Percentiles rank a stretch among this genome's conserved stretches.
These are phyloP conservation scores for Tripterygium wilfordii DNA, from an alignment of 177 flowering plant genomes.

Conservation along the genomic window DNA sequence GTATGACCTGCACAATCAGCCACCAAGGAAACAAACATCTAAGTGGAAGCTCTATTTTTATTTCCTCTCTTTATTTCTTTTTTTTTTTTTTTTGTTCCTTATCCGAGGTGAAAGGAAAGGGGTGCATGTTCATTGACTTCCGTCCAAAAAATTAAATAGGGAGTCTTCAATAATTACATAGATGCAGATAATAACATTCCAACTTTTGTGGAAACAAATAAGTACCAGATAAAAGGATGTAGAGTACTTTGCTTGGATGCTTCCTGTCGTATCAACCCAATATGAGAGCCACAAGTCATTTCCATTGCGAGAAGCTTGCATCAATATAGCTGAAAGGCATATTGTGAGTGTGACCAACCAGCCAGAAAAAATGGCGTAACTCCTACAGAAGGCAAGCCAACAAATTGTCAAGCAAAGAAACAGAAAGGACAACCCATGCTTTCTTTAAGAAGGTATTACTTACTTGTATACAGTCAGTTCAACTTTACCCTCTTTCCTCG, in stretches of 20 bases:
- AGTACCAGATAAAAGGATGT: conserved; percentile 78
- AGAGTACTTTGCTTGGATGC: conserved; percentile 28
- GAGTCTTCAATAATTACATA: too few species aligned
- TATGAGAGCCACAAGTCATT: conserved; percentile 94
- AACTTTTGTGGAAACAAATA: too few species aligned
- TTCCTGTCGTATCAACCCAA: conserved; percentile 81
- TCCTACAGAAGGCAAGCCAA: conserved; percentile 35
- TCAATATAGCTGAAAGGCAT: conserved; percentile 72
- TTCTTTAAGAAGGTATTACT: too few species aligned
- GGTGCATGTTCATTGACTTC: too few species aligned
- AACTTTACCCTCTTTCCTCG: conserved; percentile 78
- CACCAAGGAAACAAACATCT: neutral
- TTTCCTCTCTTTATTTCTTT: too few species aligned
- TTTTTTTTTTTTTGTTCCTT: too few species aligned
- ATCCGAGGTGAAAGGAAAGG: too few species aligned
- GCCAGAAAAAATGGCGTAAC: conserved; percentile 75
- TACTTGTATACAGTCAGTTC: conserved; percentile 71
- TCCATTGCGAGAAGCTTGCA: conserved; percentile 98
- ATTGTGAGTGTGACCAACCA: conserved; percentile 54
- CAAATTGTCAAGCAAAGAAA: too few species aligned
- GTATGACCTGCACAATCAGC: conserved; percentile 51
- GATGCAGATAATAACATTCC: too few species aligned
- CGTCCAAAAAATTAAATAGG: too few species aligned
- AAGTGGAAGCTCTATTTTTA: too few species aligned
- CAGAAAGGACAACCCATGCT: too few species aligned